Percentiles rank a stretch among this genome's conserved stretches.
phyloP scores from a whole-genome alignment of 2,329 filamentous ascomycete genomes.

The Cladophialophora bantiana region DNA sequence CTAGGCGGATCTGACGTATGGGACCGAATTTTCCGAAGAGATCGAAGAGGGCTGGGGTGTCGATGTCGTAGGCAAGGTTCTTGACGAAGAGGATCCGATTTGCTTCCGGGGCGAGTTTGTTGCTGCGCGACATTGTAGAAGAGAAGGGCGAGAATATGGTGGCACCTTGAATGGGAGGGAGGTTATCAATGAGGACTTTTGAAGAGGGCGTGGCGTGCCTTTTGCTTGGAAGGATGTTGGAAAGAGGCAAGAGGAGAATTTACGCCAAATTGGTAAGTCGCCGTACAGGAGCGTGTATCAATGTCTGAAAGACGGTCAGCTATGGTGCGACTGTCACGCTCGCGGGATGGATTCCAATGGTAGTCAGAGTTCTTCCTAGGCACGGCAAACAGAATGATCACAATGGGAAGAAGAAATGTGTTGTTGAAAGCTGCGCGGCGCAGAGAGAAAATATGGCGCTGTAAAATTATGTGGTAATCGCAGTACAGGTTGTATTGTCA shows the following conservation, averaged over 20 bases:
- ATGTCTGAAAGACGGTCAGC: neutral
- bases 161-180: neutral
- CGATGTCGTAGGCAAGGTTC: constrained; percentile 99
- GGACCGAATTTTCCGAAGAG: constrained; percentile 98
- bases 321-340: neutral
- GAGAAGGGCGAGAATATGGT: neutral
- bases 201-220: neutral
- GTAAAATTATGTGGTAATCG: constrained; percentile 8
- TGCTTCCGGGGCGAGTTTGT: constrained; percentile 97
- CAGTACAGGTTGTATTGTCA: neutral
- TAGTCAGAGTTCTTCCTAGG: neutral
- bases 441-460: neutral
- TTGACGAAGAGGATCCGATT: constrained; percentile 99
- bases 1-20: constrained; percentile 97
- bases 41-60: constrained; percentile 96
- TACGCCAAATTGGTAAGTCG: neutral
- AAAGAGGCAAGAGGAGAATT: constrained; percentile 6
- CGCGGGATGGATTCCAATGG: neutral
- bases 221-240: neutral
- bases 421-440: neutral
- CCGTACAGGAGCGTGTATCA: constrained; percentile 5
- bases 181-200: neutral
- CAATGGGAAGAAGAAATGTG: neutral
- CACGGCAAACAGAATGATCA: neutral
- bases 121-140: constrained; percentile 37